These are phyloP conservation scores for Cystobasidium onofrii DNA, from an alignment of 768 basidiomycete species.

Conservation along the genomic window DNA sequence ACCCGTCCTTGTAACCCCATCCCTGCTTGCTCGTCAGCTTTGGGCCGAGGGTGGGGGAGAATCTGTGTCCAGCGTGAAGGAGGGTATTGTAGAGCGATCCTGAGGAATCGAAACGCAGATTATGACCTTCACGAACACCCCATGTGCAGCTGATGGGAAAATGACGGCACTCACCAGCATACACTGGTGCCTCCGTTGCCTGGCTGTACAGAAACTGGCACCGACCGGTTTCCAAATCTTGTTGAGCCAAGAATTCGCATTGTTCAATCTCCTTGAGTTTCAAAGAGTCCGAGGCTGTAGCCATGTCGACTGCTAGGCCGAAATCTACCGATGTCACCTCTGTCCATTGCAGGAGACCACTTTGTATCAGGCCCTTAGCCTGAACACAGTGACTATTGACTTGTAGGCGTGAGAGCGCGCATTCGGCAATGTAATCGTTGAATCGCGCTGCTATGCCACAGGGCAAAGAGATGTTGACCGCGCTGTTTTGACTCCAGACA, in stretches of 20 bases:
- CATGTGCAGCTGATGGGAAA: not conserved
- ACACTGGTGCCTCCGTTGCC: not conserved
- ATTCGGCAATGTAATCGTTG: conserved; percentile 66
- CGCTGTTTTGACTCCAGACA: conserved; percentile 54
- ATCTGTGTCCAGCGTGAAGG: not conserved
- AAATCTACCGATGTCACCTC: conserved; percentile 39
- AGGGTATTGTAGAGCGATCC: not conserved
- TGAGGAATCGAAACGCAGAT: too few relatives aligned
- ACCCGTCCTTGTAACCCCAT: too few relatives aligned
- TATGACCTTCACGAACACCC: too few relatives aligned
- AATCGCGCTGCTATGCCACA: conserved; percentile 59
- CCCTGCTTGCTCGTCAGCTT: not conserved
- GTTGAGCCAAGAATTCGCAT: not conserved
- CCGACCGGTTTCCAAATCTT: not conserved
- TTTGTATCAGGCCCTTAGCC: conserved; percentile 30
- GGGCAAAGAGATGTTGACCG: conserved; percentile 55
- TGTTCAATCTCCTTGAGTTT: not conserved
- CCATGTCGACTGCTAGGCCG: conserved; percentile 54
- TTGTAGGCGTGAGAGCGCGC: conserved; percentile 53
- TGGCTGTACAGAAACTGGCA: not conserved
- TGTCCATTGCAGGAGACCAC: not conserved
- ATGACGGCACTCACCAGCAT: not conserved
- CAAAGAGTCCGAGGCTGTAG: conserved; percentile 57
- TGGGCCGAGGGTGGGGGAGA: not conserved
- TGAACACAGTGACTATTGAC: conserved; percentile 27